A percentile compares a stretch with the other conserved stretches of the same genome.
phyloP scores from a whole-genome alignment of 768 basidiomycete genomes.

The Naganishia onofrii region DNA sequence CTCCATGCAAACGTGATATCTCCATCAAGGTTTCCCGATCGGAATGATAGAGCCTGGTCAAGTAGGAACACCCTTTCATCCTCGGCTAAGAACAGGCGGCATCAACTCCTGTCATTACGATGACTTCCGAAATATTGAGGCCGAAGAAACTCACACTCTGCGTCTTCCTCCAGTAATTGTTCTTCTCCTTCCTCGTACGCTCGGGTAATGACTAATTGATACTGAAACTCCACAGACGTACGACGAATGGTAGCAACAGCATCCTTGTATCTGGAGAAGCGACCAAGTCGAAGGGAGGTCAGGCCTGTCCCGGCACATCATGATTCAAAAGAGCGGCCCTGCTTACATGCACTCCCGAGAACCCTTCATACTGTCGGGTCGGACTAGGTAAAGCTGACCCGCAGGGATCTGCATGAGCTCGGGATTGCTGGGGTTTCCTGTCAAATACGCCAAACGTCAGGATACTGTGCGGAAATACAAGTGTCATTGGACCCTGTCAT shows the following conservation, averaged over 20 bases:
- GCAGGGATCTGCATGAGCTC: constrained; percentile 92
- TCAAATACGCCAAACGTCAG: constrained; percentile 27
- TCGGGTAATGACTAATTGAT: constrained; percentile 87
- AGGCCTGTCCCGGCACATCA: background rate
- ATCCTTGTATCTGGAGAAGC: constrained; percentile 73
- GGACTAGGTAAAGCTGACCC: constrained; percentile 84
- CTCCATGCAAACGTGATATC: constrained; percentile 86
- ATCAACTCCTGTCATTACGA: background rate
- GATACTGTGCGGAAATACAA: background rate
- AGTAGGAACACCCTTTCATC: constrained; percentile 91
- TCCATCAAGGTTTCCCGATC: constrained; percentile 64
- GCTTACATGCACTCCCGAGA: constrained; percentile 96
- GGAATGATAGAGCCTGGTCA: constrained; percentile 83
- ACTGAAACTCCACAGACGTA: constrained; percentile 66
- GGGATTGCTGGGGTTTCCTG: constrained; percentile 88
- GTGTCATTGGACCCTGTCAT: constrained; percentile 55
- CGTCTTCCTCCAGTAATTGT: constrained; percentile 85
- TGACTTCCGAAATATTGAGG: constrained; percentile 60
- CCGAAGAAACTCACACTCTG: constrained; percentile 50
- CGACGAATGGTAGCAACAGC: constrained; percentile 91
- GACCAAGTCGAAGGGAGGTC: background rate
- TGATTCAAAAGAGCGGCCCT: background rate
- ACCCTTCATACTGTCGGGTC: constrained; percentile 85
- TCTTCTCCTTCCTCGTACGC: constrained; percentile 97
- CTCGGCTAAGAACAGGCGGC: constrained; percentile 64